Evolutionary conservation across 2,329 filamentous ascomycete genomes (phyloP).

Genomic region (Aspergillus transmontanensis): DNA sequence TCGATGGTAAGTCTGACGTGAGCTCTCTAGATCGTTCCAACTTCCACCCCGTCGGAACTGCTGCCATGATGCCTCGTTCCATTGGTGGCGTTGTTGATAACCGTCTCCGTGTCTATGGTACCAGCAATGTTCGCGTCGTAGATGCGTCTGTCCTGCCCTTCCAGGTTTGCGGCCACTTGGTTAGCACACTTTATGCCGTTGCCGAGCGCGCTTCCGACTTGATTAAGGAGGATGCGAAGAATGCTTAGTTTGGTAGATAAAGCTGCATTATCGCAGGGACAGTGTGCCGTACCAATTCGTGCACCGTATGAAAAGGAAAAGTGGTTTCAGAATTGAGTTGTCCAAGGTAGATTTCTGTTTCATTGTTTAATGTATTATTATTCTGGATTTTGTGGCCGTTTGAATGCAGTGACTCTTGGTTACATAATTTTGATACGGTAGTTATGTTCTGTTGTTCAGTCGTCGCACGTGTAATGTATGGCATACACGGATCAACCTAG

Average conservation of each 20-base stretch:
- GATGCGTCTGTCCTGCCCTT: slow-evolving; percentile 38
- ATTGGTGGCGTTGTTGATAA: slow-evolving; percentile 37
- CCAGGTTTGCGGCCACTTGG: slow-evolving; percentile 33
- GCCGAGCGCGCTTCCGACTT: slow-evolving; percentile 35
- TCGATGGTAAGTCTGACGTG: not conserved
- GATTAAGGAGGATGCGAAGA: slow-evolving; percentile 27
- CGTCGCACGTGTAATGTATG: not conserved
- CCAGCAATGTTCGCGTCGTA: slow-evolving; percentile 36
- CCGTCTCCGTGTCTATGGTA: slow-evolving; percentile 36
- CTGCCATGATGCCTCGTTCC: slow-evolving; percentile 35
- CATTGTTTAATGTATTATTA: not conserved
- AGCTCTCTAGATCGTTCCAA: slow-evolving; percentile 26
- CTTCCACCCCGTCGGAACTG: slow-evolving; percentile 36
- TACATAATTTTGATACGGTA: not conserved
- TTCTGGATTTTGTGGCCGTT: not conserved
- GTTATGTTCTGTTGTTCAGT: not conserved
- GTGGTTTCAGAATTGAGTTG: too few species aligned
- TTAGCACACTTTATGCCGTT: slow-evolving; percentile 35
- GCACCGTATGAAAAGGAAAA: not conserved
- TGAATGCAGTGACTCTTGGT: not conserved
- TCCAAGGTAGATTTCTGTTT: not conserved
- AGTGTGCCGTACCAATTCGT: not conserved
- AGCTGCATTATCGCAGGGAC: not conserved
- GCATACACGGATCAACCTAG: not conserved
- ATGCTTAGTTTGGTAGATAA: not conserved